phyloP scores from a whole-genome alignment of 179 eudicot species.

The Pouteria campechiana region DNA sequence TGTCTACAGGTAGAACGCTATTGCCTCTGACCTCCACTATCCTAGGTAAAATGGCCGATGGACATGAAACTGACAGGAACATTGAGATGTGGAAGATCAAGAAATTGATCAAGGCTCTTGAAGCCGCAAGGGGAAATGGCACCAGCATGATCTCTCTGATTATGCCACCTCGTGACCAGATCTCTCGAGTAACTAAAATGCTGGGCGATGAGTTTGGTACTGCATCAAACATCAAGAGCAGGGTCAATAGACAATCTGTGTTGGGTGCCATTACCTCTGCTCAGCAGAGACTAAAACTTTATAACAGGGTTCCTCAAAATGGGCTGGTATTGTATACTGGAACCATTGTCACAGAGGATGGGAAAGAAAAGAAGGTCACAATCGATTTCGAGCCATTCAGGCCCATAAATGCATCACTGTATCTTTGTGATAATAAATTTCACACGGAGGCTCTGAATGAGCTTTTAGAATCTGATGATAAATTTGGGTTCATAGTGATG shows the following conservation, averaged over 20 bases:
- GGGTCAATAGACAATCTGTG: conserved; percentile 13
- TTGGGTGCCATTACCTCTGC: conserved; percentile 13
- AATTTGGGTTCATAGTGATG: conserved; percentile 13
- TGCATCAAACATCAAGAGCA: conserved; percentile 13
- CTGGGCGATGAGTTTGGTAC: conserved; percentile 14
- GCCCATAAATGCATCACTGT: conserved; percentile 11
- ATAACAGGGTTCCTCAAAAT: conserved; percentile 14
- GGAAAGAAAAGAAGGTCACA: conserved; percentile 12
- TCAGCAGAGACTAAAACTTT: conserved; percentile 10
- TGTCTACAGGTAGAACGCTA: too few relatives aligned
- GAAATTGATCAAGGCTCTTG: conserved; percentile 12
- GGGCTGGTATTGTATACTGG: conserved; percentile 16
- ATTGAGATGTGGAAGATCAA: conserved; percentile 15
- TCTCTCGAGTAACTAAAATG: conserved; percentile 11
- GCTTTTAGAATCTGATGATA: conserved; percentile 11
- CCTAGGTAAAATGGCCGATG: conserved; percentile 4
- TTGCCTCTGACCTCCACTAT: neutral
- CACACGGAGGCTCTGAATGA: conserved; percentile 15
- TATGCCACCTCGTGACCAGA: conserved; percentile 14
- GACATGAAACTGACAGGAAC: conserved; percentile 9
- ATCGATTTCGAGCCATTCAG: conserved; percentile 11
- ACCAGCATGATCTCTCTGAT: conserved; percentile 16
- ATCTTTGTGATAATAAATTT: conserved; percentile 13
- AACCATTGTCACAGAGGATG: conserved; percentile 12
- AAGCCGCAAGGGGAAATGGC: conserved; percentile 14